A percentile compares a stretch with the other conserved stretches of the same genome.
Evolutionary conservation across 176 grass and related monocot species (phyloP).

Genomic region (Musa troglodytarum): DNA sequence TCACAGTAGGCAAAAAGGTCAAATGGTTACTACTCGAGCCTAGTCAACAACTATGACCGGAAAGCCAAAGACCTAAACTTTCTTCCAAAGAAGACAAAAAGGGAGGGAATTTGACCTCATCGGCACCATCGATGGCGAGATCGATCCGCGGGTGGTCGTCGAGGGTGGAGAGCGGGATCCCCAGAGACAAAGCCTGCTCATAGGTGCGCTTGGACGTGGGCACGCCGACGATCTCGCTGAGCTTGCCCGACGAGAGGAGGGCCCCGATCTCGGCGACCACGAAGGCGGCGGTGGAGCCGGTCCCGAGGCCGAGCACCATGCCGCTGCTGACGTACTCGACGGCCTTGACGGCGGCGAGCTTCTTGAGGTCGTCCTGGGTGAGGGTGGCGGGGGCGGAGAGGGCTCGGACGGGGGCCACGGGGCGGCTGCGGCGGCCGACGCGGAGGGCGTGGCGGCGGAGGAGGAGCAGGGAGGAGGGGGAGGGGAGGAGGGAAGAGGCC

Average conservation of each 20-base stretch:
- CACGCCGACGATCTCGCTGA: constrained; percentile 68
- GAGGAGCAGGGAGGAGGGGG: constrained; percentile 8
- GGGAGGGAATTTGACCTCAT: constrained; percentile 48
- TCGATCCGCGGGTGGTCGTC: constrained; percentile 78
- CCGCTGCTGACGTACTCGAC: constrained; percentile 83
- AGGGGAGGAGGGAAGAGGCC: constrained; percentile 14
- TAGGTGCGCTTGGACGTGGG: constrained; percentile 91
- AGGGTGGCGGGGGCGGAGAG: constrained; percentile 48
- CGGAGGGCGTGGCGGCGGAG: constrained; percentile 4
- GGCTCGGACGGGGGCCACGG: constrained; percentile 28
- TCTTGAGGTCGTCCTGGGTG: constrained; percentile 89
- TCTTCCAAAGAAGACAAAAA: neutral
- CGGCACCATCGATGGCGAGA: constrained; percentile 92
- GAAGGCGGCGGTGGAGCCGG: constrained; percentile 91
- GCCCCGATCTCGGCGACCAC: constrained; percentile 82
- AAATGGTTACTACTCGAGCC: too few relatives aligned
- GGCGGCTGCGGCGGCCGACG: constrained; percentile 8
- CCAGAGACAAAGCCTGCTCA: constrained; percentile 81
- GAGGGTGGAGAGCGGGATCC: constrained; percentile 88
- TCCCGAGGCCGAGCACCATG: constrained; percentile 95
- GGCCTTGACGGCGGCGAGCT: constrained; percentile 77
- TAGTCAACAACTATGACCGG: neutral
- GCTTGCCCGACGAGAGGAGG: constrained; percentile 63
- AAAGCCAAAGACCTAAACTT: neutral
- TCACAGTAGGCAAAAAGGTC: too few relatives aligned